Evolutionary conservation across 768 basidiomycete species (phyloP).

Genomic region (Suillus alpinus): DNA sequence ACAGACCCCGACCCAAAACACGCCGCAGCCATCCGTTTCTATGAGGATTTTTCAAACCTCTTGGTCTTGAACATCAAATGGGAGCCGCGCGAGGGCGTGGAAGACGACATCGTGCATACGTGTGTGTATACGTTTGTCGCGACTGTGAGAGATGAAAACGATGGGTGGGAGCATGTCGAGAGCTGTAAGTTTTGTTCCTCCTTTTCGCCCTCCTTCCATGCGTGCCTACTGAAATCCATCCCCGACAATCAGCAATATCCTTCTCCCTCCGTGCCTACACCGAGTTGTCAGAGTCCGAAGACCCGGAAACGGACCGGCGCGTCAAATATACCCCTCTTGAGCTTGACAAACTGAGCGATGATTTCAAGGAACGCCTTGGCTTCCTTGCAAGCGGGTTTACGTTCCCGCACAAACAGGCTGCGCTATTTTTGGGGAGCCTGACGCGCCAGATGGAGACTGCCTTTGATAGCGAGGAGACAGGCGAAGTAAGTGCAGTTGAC

Average conservation of each 20-base stretch:
- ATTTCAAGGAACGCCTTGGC: constrained; percentile 56
- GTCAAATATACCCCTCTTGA: constrained; percentile 59
- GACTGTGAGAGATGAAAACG: constrained; percentile 25
- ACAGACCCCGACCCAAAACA: constrained; percentile 53
- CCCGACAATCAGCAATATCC: constrained; percentile 44
- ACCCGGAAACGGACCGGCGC: constrained; percentile 30
- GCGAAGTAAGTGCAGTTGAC: neutral
- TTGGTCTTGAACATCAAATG: constrained; percentile 62
- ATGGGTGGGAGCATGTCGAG: constrained; percentile 34
- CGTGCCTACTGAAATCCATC: constrained; percentile 8
- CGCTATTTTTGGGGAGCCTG: constrained; percentile 47
- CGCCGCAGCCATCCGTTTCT: constrained; percentile 62
- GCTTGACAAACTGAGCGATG: constrained; percentile 57
- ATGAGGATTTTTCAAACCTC: constrained; percentile 85
- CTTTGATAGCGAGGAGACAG: neutral
- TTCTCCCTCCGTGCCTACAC: constrained; percentile 56
- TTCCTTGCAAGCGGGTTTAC: constrained; percentile 67
- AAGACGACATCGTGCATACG: constrained; percentile 58
- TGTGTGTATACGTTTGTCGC: constrained; percentile 64
- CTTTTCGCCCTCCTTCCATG: neutral
- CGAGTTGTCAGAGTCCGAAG: constrained; percentile 33
- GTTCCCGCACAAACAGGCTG: constrained; percentile 64
- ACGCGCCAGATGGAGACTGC: constrained; percentile 1
- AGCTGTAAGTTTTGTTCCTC: constrained; percentile 21
- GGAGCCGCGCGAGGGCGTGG: constrained; percentile 35